Evolutionary conservation across 73 alveolate species (phyloP), one percentile per base, ranked within the genome.

Genomic region (Paramecium bursaria): DNA sequence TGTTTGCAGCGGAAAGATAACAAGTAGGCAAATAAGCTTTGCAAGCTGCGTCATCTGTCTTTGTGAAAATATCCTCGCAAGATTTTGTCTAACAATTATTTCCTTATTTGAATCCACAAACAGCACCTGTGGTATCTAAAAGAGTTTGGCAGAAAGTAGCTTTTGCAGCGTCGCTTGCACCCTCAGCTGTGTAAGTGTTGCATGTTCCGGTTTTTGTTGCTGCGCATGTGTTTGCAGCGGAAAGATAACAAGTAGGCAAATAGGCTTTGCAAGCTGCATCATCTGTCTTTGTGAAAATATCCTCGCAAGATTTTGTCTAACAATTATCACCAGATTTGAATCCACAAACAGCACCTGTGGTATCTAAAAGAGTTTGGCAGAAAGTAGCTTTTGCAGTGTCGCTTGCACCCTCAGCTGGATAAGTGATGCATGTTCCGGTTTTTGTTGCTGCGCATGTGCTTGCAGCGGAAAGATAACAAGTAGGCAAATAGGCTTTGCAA

Each of bases 381-480:
- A 13, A 48, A 6, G 61, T 48, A 48, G 7, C 19, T 48, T 48
- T 48, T 13, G 61, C 61, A 4, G 10, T 25, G 15, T 4, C 26
- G 15, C 5, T 13, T 13, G 25, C 4, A 13, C 61, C 61, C 4
- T 19, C 15, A 6, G 21, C 7, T 13, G 61, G 10, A 48, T 6
- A 7, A 6, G 61, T 13, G 4, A 25, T 48, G 15, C 61, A 48
- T 6, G 61, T n/a, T n/a, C n/a, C 61, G 4, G 61, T 25, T 6
- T 13, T 3, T 6, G 7, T 13, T 48, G 61, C 29, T 6, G 7
- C 15, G n/a, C n/a, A n/a, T n/a, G n/a, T n/a, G 15, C 61, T 13
- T 6, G 25, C 61, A 48, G 10, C 21, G 7, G n/a, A n/a, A n/a
- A n/a, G n/a, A n/a, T n/a, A n/a, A 67, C 82, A 67, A 15, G 60